Base-by-base conservation (phyloP, 768 basidiomycete genomes). In the Strobilomyces dryophilus region DNA sequence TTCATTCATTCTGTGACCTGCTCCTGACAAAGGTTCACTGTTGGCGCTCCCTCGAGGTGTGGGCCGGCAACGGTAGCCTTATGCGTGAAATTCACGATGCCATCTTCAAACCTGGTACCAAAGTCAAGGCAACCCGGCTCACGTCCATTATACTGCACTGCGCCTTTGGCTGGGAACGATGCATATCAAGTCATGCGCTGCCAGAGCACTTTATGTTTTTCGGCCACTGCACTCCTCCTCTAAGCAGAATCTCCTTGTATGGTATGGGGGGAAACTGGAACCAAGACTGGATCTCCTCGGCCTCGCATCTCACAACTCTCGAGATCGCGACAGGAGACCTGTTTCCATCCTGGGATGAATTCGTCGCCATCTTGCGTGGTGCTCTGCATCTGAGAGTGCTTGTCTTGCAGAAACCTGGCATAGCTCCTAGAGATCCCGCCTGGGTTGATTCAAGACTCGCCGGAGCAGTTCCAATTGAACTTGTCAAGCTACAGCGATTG, bases 31-130 rank as follows among this genome's bases (percentile, higher is more conserved):
- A 44, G 0, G 32, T 44, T 27, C 5, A 18, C 9, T 42, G 49
- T 7, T 51, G 42, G 49, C 24, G 26, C 24, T 44, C 42, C 21
- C 1, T 51, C 2, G 32, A 36, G 10, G 34, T 51, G 24, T 2
- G 10, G 24, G 8, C 7, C 4, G 9, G 1, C 15, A 3, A 0
- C 14, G 5, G 0, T 2, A 5, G 0, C 1, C 8, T 29, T 34
- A 14, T 44, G 34, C 1, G 9, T 6, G 4, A 17, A 15, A 11
- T 51, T 8, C 24, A 44, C 1, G 8, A 18, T 15, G 14, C 34
- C n/a, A 14, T 44, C 8, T 35, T 14, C 18, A 20, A 21, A 10
- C 2, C 9, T 11, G 2, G 0, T n/a, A 44, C 20, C 2, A 41
- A 4, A 27, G 10, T 29, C 1, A 34, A 24, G 24, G 24, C 17